Evolutionary conservation across 306 rosid genomes (phyloP).

Genomic region (Styphnolobium japonicum): DNA sequence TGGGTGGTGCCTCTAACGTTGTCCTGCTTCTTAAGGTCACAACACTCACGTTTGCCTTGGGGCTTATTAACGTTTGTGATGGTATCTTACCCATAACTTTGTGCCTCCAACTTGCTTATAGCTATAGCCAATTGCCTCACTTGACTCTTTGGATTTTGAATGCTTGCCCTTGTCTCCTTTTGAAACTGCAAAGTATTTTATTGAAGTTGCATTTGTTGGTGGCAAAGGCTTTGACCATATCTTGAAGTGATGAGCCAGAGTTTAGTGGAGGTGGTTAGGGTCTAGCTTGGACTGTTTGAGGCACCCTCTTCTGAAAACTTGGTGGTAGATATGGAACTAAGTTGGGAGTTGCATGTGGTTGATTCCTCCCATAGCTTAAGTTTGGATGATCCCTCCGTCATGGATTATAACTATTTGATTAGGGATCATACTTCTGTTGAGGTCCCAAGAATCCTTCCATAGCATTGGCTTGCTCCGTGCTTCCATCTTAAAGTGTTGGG

Average conservation of each 20-base stretch:
- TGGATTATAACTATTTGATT: not conserved
- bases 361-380: not conserved
- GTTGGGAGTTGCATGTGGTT: no score
- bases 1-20: not conserved
- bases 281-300: no score
- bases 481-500: not conserved
- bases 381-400: not conserved
- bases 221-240: not conserved
- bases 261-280: no score
- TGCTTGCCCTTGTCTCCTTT: not conserved
- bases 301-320: no score
- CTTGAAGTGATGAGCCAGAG: no score
- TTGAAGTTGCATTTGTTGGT: no score
- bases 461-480: no score
- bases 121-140: not conserved
- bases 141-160: not conserved
- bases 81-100: not conserved
- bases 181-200: not conserved
- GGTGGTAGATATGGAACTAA: not conserved
- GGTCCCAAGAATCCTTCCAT: not conserved
- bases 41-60: not conserved
- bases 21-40: not conserved
- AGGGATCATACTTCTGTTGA: not conserved
- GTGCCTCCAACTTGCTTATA: not conserved
- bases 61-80: not conserved